These are phyloP conservation scores for Prunus armeniaca DNA, from an alignment of 306 rosid species.

Conservation along the genomic window DNA sequence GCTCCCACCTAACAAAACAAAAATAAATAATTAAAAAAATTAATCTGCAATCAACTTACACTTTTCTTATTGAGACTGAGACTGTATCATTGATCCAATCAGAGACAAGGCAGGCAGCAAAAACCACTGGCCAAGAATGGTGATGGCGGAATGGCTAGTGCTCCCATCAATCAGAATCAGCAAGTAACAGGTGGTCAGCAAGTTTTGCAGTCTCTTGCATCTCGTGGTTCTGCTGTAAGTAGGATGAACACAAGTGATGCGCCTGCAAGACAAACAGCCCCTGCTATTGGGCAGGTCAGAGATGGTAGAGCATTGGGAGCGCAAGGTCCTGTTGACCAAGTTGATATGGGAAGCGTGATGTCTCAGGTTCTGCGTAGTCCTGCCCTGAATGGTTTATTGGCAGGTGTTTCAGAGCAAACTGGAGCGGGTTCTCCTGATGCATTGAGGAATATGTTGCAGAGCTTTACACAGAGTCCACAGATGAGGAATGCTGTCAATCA, in stretches of 20 bases:
- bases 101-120: conserved; percentile 64
- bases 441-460: conserved; percentile 89
- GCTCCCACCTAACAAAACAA: not conserved
- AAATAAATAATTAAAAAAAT: not conserved
- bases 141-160: conserved; percentile 53
- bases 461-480: conserved; percentile 88
- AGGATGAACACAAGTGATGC: conserved; percentile 34
- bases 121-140: conserved; percentile 37
- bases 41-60: not conserved
- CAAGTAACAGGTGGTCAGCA: conserved; percentile 55
- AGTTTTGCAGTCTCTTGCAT: conserved; percentile 56
- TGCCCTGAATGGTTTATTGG: conserved; percentile 75
- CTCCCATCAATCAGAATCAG: conserved; percentile 48
- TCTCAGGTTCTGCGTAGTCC: conserved; percentile 92
- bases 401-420: conserved; percentile 88
- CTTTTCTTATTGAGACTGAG: not conserved
- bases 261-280: conserved; percentile 35
- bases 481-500: conserved; percentile 78
- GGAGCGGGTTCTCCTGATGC: conserved; percentile 84
- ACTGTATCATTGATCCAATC: conserved; percentile 20
- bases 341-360: conserved; percentile 71
- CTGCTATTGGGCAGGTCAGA: conserved; percentile 31
- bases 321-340: conserved; percentile 37
- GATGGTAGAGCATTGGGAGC: conserved; percentile 30
- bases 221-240: conserved; percentile 48